These are phyloP conservation scores for Saprolegnia diclina DNA, from an alignment of 352 stramenopile species.

Conservation along the genomic window DNA sequence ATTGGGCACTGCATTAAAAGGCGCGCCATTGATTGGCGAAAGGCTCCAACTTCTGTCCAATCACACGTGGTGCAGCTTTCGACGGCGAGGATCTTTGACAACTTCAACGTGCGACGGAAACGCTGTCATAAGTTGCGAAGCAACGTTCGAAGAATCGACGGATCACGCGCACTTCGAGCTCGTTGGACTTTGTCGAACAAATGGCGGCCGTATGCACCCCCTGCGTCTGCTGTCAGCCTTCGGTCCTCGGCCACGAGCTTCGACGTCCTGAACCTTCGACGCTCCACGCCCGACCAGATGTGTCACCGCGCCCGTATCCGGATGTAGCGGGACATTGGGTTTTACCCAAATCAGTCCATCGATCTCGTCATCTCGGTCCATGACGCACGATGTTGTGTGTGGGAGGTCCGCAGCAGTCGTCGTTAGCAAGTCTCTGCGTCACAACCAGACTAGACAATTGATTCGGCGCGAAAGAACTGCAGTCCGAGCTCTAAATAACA, in stretches of 20 bases:
- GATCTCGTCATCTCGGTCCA: background rate
- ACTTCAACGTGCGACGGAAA: slow-evolving; percentile 14
- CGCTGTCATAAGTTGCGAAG: background rate
- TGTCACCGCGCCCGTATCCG: slow-evolving; percentile 9
- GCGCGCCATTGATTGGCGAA: background rate
- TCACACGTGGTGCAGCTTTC: background rate
- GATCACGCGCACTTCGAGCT: no score
- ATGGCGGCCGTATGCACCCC: background rate
- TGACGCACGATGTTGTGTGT: background rate
- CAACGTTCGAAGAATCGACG: background rate
- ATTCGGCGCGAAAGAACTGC: no score
- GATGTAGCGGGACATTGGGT: background rate
- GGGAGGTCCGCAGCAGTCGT: background rate
- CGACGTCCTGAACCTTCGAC: background rate
- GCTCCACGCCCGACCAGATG: background rate
- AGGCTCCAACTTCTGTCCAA: background rate
- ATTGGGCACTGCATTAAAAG: slow-evolving; percentile 11
- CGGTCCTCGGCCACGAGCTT: background rate
- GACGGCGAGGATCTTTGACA: background rate
- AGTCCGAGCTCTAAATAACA: no score
- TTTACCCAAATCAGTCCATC: background rate
- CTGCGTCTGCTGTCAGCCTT: background rate
- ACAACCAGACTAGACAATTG: no score
- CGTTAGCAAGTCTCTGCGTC: no score
- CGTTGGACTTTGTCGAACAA: background rate